Percentiles rank a stretch among this genome's conserved stretches.
Evolutionary conservation across 202 grass and related monocot species (phyloP).

Genomic region (Elaeis oleifera): DNA sequence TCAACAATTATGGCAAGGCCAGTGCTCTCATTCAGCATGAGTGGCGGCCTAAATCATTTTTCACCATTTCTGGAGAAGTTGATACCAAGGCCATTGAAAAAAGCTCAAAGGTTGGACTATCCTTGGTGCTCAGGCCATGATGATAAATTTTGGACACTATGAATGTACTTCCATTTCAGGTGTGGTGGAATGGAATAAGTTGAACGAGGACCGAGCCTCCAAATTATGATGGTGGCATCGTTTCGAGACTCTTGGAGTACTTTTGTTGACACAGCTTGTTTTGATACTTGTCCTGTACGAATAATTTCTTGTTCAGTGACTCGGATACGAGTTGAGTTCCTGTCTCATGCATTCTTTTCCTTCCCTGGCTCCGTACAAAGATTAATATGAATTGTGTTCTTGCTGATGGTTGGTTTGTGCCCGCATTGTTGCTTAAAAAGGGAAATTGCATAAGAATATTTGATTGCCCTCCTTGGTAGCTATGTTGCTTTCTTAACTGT

Average conservation of each 20-base stretch:
- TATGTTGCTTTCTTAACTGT: too few relatives aligned
- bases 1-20: constrained; percentile 76
- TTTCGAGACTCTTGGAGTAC: constrained; percentile 7
- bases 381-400: too few relatives aligned
- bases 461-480: too few relatives aligned
- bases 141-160: constrained; percentile 10
- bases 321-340: too few relatives aligned
- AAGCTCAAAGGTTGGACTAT: constrained; percentile 78
- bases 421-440: too few relatives aligned
- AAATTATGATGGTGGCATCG: constrained; percentile 28
- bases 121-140: constrained; percentile 76
- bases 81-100: constrained; percentile 97
- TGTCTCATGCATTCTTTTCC: too few relatives aligned
- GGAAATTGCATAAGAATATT: too few relatives aligned
- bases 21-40: constrained; percentile 72
- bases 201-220: constrained; percentile 14
- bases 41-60: constrained; percentile 56
- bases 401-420: too few relatives aligned
- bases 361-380: too few relatives aligned
- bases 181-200: constrained; percentile 13
- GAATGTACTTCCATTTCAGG: constrained; percentile 22
- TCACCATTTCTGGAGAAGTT: constrained; percentile 66
- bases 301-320: too few relatives aligned
- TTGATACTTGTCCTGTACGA: too few relatives aligned
- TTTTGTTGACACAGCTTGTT: too few relatives aligned